A percentile compares a stretch with the other conserved stretches of the same genome.
Evolutionary conservation across 1,284 basidiomycete genomes (phyloP).

Genomic region (Tylopilus orsonianus): DNA sequence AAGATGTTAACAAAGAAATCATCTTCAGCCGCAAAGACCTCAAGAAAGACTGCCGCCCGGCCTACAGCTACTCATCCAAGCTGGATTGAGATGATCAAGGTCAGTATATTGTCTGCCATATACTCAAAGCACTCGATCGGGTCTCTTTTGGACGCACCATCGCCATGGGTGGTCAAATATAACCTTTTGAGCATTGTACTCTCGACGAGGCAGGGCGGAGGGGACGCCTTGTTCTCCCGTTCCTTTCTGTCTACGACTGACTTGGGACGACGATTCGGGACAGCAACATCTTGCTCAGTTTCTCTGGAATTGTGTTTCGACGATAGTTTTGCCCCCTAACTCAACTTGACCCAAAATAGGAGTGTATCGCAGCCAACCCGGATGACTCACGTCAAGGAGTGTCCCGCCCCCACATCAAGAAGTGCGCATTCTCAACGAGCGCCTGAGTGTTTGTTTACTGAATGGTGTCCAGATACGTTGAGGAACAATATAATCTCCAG

Average conservation of each 20-base stretch:
- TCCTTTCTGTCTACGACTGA: conserved; percentile 15
- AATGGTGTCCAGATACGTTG: conserved; percentile 61
- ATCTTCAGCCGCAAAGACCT: conserved; percentile 23
- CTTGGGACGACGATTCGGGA: conserved; percentile 7
- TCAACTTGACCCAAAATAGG: conserved; percentile 43
- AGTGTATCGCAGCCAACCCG: conserved; percentile 75
- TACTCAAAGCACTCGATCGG: neutral
- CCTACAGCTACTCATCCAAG: conserved; percentile 57
- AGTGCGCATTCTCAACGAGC: conserved; percentile 45
- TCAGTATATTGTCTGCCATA: conserved; percentile 30
- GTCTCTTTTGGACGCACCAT: conserved; percentile 6
- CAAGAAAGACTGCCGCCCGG: conserved; percentile 40
- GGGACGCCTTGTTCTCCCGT: conserved; percentile 23
- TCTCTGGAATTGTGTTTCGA: conserved; percentile 5
- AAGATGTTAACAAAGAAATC: conserved; percentile 38
- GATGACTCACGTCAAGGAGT: conserved; percentile 84
- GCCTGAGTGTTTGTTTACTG: conserved; percentile 10
- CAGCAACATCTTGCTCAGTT: neutral
- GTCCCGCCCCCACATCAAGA: conserved; percentile 91
- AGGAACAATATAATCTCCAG: conserved; percentile 76
- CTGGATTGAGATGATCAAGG: conserved; percentile 82
- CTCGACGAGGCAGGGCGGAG: conserved; percentile 47
- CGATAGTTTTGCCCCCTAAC: conserved; percentile 22
- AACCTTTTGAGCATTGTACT: conserved; percentile 8
- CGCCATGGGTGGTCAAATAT: conserved; percentile 9